Conservation (phyloP, 345 rosid species). For the Eucalyptus dawsonii region DNA sequence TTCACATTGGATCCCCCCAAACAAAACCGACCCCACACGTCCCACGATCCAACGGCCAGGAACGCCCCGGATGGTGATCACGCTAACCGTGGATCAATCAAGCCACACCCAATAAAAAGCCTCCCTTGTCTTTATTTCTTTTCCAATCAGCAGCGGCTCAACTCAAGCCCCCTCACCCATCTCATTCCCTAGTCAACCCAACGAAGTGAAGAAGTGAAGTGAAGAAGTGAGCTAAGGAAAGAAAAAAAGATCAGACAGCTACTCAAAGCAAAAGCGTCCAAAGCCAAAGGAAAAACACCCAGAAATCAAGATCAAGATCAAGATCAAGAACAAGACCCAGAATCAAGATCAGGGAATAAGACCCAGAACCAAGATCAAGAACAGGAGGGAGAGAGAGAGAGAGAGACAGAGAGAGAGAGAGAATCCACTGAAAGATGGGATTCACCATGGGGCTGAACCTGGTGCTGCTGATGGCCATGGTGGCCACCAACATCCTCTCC, state of each 20-base stretch:
- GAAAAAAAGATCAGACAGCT: not conserved
- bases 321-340: not conserved
- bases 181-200: not conserved
- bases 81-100: not conserved
- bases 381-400: not conserved
- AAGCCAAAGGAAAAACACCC: not conserved
- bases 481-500: constrained; percentile 91
- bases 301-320: not conserved
- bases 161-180: not conserved
- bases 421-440: constrained; percentile 24
- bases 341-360: not conserved
- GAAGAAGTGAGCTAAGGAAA: not conserved
- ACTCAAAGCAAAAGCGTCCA: not conserved
- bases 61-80: not conserved
- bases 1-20: not conserved
- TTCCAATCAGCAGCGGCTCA: not conserved
- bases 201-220: not conserved
- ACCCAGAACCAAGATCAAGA: not conserved
- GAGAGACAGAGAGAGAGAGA: not conserved
- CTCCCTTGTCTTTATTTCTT: not conserved
- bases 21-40: not conserved
- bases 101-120: not conserved
- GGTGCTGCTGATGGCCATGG: constrained; percentile 78
- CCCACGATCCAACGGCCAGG: not conserved
- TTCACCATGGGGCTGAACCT: constrained; percentile 89